These are phyloP conservation scores for Colletotrichum sp. DNA, from an alignment of 2,329 filamentous ascomycete genomes.

Conservation along the genomic window DNA sequence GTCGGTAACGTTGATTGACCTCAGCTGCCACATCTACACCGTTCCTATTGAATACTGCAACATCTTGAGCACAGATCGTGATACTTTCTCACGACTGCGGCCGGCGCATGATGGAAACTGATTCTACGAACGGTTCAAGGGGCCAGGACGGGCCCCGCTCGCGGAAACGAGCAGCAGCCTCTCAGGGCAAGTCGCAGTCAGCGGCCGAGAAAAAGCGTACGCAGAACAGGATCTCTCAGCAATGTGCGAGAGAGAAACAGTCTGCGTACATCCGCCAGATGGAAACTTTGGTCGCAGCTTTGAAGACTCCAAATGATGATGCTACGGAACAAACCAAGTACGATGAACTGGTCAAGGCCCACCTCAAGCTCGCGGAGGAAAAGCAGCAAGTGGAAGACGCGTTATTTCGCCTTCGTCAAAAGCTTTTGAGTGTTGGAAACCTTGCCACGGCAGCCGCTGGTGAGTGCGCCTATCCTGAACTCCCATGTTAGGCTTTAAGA, in stretches of 20 bases:
- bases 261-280: neutral
- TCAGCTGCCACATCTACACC: neutral
- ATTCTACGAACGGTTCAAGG: neutral
- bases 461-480: neutral
- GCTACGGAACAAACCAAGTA: neutral
- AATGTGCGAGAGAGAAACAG: neutral
- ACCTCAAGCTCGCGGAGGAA: neutral
- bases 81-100: neutral
- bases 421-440: neutral
- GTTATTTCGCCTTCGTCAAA: neutral
- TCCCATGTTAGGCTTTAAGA: neutral
- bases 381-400: neutral
- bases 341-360: neutral
- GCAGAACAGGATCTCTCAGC: neutral
- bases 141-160: neutral
- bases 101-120: neutral
- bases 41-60: neutral
- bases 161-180: neutral
- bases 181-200: neutral
- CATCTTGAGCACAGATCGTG: neutral
- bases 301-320: neutral
- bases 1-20: neutral
- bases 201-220: neutral
- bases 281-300: neutral
- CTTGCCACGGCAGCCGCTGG: neutral